Conservation (phyloP, 306 rosid species). For the Trifolium subterraneum region DNA sequence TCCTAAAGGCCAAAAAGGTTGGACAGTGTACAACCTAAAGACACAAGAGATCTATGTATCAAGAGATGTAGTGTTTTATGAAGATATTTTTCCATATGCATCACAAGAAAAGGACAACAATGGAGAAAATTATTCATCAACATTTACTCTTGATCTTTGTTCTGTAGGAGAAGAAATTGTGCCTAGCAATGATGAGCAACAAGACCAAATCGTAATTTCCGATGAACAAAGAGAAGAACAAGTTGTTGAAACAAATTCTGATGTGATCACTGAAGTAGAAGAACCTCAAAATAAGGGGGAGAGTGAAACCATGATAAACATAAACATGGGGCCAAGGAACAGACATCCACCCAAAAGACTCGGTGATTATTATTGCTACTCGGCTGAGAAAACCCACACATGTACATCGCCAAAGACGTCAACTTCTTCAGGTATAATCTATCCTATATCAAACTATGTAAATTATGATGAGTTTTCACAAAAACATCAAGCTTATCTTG, state of each 20-base stretch:
- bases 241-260: background rate
- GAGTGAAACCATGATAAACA: background rate
- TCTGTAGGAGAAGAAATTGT: background rate
- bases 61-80: background rate
- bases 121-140: background rate
- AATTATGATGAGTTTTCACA: background rate
- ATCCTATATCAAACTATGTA: background rate
- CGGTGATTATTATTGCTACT: background rate
- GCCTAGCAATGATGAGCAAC: background rate
- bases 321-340: background rate
- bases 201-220: background rate
- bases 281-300: background rate
- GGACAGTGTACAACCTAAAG: background rate
- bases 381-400: background rate
- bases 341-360: background rate
- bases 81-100: background rate
- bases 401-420: background rate
- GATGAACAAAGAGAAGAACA: background rate
- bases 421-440: background rate
- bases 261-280: background rate
- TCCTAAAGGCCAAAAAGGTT: background rate
- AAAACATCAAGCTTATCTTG: background rate
- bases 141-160: background rate
- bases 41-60: background rate
- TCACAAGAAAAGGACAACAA: background rate